phyloP scores from a whole-genome alignment of 306 rosid species.

The Senna siamea region DNA sequence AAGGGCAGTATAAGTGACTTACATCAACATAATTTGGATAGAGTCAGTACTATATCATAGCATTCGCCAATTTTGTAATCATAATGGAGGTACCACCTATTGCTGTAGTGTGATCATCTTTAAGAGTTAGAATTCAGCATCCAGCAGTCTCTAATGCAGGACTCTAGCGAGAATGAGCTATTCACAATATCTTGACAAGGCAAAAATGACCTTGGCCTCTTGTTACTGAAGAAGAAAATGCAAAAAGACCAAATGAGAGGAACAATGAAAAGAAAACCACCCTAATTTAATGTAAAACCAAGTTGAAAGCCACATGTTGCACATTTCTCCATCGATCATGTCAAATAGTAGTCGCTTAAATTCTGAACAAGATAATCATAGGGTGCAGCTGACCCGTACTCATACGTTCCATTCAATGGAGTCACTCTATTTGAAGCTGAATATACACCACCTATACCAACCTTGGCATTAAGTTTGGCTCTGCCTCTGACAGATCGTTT shows the following conservation, averaged over 20 bases:
- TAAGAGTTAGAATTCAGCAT: slow-evolving; percentile 56
- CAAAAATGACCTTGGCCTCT: slow-evolving; percentile 61
- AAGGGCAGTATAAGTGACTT: slow-evolving; percentile 39
- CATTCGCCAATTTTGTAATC: slow-evolving; percentile 41
- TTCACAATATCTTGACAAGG: slow-evolving; percentile 59
- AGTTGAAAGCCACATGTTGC: slow-evolving; percentile 42
- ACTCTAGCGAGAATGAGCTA: slow-evolving; percentile 57
- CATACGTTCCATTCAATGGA: slow-evolving; percentile 62
- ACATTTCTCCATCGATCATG: slow-evolving; percentile 48
- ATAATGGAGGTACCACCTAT: slow-evolving; percentile 40
- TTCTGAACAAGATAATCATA: slow-evolving; percentile 77
- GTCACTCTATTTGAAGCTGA: slow-evolving; percentile 57
- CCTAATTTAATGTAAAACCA: slow-evolving; percentile 40
- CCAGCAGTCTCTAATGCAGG: slow-evolving; percentile 47
- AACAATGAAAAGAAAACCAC: slow-evolving; percentile 38
- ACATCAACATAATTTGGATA: slow-evolving; percentile 39
- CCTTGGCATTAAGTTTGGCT: slow-evolving; percentile 66
- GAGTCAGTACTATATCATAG: slow-evolving; percentile 22
- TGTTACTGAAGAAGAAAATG: slow-evolving; percentile 29
- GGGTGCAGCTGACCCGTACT: slow-evolving; percentile 65
- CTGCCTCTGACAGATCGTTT: slow-evolving; percentile 79
- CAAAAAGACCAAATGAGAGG: slow-evolving; percentile 24
- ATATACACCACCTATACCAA: slow-evolving; percentile 65
- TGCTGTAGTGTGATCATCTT: slow-evolving; percentile 38
- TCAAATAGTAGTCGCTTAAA: slow-evolving; percentile 62